Conservation (phyloP, 1,139 yeast species). For the Kodamaea fungicola region DNA sequence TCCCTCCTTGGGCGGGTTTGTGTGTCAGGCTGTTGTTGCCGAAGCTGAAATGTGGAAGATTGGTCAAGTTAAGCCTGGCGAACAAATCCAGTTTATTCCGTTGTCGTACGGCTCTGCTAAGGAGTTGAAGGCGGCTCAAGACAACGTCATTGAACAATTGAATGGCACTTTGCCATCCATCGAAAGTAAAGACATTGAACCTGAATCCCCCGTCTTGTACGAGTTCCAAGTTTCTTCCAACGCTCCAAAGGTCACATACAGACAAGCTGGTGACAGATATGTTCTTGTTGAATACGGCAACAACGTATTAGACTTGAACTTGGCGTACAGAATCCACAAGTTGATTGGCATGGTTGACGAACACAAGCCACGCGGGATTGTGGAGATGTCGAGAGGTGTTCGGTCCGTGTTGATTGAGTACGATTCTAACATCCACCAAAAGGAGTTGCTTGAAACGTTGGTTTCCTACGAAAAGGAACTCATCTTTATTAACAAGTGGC, state of each 20-base stretch:
- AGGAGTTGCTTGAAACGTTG: constrained; percentile 57
- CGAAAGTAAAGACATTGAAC: constrained; percentile 28
- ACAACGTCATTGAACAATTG: constrained; percentile 45
- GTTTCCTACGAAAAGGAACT: constrained; percentile 74
- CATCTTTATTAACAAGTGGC: constrained; percentile 74
- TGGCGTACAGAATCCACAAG: constrained; percentile 80
- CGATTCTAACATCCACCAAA: constrained; percentile 63
- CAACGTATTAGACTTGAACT: constrained; percentile 76
- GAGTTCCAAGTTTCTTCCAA: constrained; percentile 43
- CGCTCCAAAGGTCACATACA: constrained; percentile 73
- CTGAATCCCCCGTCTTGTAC: constrained; percentile 63
- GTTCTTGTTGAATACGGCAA: constrained; percentile 91
- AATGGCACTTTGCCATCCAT: constrained; percentile 40
- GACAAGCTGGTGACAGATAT: constrained; percentile 97
- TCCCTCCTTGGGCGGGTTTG: constrained; percentile 96
- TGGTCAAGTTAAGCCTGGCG: constrained; percentile 97
- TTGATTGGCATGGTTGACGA: constrained; percentile 69
- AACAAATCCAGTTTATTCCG: constrained; percentile 74
- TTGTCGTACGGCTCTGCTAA: constrained; percentile 67
- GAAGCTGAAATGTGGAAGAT: constrained; percentile 98
- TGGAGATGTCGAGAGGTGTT: constrained; percentile 97
- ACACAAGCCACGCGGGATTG: constrained; percentile 69
- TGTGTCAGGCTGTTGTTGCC: constrained; percentile 91
- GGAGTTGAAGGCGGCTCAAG: constrained; percentile 57
- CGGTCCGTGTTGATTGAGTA: constrained; percentile 88